Percentiles rank a stretch among this genome's conserved stretches.
Conservation (phyloP, 78 protist species). For the Dictyostelium brefeldianum region DNA sequence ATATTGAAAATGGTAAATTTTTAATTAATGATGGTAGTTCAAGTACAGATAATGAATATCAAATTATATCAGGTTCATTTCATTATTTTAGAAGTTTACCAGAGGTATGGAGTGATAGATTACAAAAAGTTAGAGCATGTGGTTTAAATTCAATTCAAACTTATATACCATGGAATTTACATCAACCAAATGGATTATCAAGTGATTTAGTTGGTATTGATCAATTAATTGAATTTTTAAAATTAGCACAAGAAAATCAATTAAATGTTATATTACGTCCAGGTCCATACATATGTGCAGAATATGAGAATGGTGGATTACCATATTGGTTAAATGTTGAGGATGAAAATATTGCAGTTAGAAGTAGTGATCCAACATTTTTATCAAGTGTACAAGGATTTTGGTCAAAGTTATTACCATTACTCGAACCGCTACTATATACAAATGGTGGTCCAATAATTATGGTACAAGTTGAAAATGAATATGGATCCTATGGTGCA, state of each 20-base stretch:
- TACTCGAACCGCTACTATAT: slow-evolving; percentile 23
- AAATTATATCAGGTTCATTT: slow-evolving; percentile 74
- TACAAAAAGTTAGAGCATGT: slow-evolving; percentile 43
- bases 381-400: not conserved
- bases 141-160: slow-evolving; percentile 77
- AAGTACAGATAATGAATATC: slow-evolving; percentile 28
- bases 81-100: slow-evolving; percentile 56
- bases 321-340: slow-evolving; percentile 64
- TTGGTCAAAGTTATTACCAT: slow-evolving; percentile 35
- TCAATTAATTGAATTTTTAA: not conserved
- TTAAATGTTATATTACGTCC: slow-evolving; percentile 66
- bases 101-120: slow-evolving; percentile 27
- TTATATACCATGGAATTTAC: slow-evolving; percentile 87
- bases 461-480: slow-evolving; percentile 88
- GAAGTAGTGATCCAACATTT: slow-evolving; percentile 32
- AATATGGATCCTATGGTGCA: slow-evolving; percentile 83
- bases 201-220: not conserved
- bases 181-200: slow-evolving; percentile 43
- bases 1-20: slow-evolving; percentile 18
- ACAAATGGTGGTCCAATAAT: slow-evolving; percentile 84
- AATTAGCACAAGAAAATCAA: not conserved
- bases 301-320: slow-evolving; percentile 82
- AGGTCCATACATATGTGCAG: slow-evolving; percentile 82
- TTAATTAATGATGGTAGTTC: not conserved
- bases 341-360: not conserved